phyloP scores from a whole-genome alignment of 345 rosid species.

The Mercurialis annua region DNA sequence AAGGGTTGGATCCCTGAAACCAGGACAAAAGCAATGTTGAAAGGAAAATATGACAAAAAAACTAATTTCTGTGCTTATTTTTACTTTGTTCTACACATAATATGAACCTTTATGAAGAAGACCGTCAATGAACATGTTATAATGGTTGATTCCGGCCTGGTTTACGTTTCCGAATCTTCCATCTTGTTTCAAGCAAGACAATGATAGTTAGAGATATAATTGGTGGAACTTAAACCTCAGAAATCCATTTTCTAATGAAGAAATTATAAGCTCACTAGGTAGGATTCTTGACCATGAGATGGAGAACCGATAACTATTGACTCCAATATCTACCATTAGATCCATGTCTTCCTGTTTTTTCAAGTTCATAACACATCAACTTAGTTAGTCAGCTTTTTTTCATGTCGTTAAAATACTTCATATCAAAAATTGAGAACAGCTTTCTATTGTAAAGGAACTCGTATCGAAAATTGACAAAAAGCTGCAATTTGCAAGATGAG shows the following conservation, averaged over 20 bases:
- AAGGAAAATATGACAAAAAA: not conserved
- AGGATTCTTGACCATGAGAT: slow-evolving; percentile 81
- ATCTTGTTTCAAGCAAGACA: slow-evolving; percentile 32
- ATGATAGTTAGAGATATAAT: not conserved
- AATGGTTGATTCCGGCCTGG: slow-evolving; percentile 51
- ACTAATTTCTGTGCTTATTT: not conserved
- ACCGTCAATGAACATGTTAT: slow-evolving; percentile 51
- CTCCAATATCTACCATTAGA: slow-evolving; percentile 56
- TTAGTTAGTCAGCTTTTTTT: slow-evolving; percentile 7
- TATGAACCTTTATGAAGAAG: slow-evolving; percentile 48
- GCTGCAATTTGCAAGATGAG: not conserved
- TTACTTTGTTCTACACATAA: not conserved
- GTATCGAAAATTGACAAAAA: not conserved
- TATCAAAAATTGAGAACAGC: too few relatives aligned
- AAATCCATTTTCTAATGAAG: not conserved
- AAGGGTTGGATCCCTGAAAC: slow-evolving; percentile 77
- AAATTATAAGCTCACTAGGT: slow-evolving; percentile 48
- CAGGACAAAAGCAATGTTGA: not conserved
- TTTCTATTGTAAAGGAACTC: not conserved
- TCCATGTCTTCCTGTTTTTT: slow-evolving; percentile 55
- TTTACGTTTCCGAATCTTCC: slow-evolving; percentile 70
- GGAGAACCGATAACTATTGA: slow-evolving; percentile 67
- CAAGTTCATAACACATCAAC: slow-evolving; percentile 3
- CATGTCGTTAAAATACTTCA: too few relatives aligned
- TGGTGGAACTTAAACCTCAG: not conserved